These are phyloP conservation scores for Pythium diclinum DNA, from an alignment of 352 stramenopile species.

Conservation along the genomic window DNA sequence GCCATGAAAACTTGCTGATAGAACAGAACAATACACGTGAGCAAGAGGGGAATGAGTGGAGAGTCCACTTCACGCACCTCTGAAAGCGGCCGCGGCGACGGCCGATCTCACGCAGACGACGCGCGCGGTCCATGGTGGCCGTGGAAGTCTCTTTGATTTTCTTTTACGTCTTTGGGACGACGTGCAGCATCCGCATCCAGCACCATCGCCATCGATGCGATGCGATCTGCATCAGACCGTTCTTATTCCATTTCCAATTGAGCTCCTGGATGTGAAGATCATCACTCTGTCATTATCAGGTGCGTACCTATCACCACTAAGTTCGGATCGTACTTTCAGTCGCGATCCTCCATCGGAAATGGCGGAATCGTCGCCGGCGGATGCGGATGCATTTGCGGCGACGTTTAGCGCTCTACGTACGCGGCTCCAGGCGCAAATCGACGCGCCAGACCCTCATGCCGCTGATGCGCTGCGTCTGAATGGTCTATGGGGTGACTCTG, in stretches of 20 bases:
- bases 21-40: neutral
- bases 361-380: neutral
- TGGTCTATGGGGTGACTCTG: neutral
- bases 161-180: neutral
- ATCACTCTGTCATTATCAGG: neutral
- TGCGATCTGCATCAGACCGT: neutral
- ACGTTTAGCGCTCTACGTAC: slow-evolving; percentile 5
- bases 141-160: neutral
- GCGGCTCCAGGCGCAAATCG: slow-evolving; percentile 13
- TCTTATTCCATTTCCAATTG: neutral
- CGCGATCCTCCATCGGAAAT: neutral
- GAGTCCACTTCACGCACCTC: slow-evolving; percentile 28
- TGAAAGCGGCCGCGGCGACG: slow-evolving; percentile 45
- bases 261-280: neutral
- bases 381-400: neutral
- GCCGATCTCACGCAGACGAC: slow-evolving; percentile 38
- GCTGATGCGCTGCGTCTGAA: neutral
- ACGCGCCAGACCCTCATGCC: neutral
- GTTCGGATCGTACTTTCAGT: neutral
- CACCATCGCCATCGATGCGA: too few species aligned
- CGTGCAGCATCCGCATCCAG: neutral
- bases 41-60: neutral
- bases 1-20: slow-evolving; percentile 47
- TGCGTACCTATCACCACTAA: neutral
- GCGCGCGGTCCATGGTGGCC: slow-evolving; percentile 28